Conservation (phyloP, 768 basidiomycete species). For the Cystobasidium tubakii region DNA sequence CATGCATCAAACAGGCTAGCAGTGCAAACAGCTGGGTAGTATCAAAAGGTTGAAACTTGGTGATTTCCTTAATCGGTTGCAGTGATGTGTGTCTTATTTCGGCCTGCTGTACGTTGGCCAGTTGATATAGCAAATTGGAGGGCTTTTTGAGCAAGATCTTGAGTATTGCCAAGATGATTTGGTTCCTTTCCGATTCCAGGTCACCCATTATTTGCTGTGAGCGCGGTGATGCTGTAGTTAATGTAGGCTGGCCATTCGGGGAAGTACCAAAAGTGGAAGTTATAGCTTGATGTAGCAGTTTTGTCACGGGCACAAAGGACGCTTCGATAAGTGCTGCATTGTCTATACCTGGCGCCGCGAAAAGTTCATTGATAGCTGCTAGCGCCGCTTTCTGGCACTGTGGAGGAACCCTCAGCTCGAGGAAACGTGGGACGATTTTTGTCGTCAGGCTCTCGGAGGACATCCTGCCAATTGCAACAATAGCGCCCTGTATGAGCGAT, state of each 20-base stretch:
- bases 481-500: background rate
- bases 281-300: constrained; percentile 12
- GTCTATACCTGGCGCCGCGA: background rate
- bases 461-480: background rate
- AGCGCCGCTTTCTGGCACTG: background rate
- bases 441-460: background rate
- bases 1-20: constrained; percentile 17
- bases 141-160: background rate
- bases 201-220: constrained; percentile 6
- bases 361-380: background rate
- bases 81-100: background rate
- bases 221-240: background rate
- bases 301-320: background rate
- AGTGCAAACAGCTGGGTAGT: background rate
- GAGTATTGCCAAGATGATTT: constrained; percentile 4
- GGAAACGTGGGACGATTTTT: constrained; percentile 2
- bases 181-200: constrained; percentile 9
- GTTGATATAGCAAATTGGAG: background rate
- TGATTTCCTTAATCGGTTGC: background rate
- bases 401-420: background rate
- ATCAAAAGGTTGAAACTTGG: background rate
- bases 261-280: constrained; percentile 18
- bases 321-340: background rate
- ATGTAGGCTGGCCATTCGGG: background rate
- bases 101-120: background rate